A percentile compares a stretch with the other conserved stretches of the same genome.
These are phyloP conservation scores for Agaricus blazei DNA, from an alignment of 768 basidiomycete genomes.

Conservation along the genomic window DNA sequence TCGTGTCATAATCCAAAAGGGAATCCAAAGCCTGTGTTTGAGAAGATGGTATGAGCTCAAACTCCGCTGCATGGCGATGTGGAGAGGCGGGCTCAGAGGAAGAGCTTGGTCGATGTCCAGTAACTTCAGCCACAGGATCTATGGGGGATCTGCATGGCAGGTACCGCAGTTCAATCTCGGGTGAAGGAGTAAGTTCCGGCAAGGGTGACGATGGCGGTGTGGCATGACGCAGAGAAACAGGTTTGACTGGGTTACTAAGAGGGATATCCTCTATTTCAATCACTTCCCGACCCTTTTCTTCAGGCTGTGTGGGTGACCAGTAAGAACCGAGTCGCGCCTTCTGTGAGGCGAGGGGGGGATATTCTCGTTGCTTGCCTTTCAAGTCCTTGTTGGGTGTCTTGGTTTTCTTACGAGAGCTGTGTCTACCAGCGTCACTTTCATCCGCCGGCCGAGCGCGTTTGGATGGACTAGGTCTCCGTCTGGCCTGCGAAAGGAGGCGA, in stretches of 20 bases:
- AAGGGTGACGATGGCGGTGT: conserved; percentile 7
- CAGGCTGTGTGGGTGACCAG: not conserved
- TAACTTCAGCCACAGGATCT: not conserved
- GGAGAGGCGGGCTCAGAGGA: not conserved
- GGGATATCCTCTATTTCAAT: conserved; percentile 1
- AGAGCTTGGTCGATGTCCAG: not conserved
- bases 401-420: not conserved
- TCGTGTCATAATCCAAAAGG: conserved; percentile 4
- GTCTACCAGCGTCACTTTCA: not conserved
- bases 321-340: not conserved
- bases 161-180: not conserved
- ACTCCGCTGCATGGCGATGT: not conserved
- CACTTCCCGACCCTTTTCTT: not conserved
- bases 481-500: not conserved
- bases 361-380: not conserved
- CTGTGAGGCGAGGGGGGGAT: not conserved
- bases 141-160: not conserved
- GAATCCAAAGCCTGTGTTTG: conserved; percentile 23
- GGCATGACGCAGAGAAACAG: not conserved
- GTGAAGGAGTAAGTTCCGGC: conserved; percentile 6
- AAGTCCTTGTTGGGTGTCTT: not conserved
- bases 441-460: not conserved
- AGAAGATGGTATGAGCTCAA: conserved; percentile 27
- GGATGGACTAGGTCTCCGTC: not conserved
- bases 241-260: not conserved